Conservation (phyloP, 352 stramenopile genomes). For the Globisporangium middletonii region DNA sequence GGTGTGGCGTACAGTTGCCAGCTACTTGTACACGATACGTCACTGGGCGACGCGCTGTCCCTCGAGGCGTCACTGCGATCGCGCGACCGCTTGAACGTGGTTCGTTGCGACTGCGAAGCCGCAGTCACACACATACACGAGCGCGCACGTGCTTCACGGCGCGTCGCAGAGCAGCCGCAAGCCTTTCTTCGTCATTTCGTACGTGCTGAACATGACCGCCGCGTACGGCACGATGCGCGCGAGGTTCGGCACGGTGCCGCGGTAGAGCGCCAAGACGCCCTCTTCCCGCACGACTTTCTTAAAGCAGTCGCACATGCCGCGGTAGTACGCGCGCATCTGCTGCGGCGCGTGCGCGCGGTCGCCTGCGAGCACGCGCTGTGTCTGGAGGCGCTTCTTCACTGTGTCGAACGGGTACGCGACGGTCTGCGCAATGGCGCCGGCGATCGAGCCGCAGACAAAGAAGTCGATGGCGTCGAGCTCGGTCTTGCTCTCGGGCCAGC, state of each 20-base stretch:
- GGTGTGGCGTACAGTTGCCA: no score
- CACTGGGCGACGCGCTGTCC: no score
- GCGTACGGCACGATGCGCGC: constrained; percentile 75
- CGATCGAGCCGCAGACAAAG: constrained; percentile 69
- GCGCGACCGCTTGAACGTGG: not conserved
- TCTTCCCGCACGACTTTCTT: constrained; percentile 63
- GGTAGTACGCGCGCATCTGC: constrained; percentile 29
- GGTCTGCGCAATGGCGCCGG: constrained; percentile 71
- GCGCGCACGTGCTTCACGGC: not conserved
- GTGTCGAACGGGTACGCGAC: constrained; percentile 83
- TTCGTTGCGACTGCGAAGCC: not conserved
- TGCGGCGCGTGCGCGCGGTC: not conserved
- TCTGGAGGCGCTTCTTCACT: constrained; percentile 80
- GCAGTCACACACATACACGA: constrained; percentile 1
- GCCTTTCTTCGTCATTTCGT: constrained; percentile 72
- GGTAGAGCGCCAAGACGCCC: constrained; percentile 61
- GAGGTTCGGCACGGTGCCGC: constrained; percentile 72
- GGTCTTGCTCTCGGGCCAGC: constrained; percentile 56
- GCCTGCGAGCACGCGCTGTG: constrained; percentile 14
- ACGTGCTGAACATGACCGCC: constrained; percentile 81
- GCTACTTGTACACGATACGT: no score
- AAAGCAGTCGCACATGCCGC: constrained; percentile 75
- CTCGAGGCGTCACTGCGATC: no score
- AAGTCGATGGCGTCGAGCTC: constrained; percentile 72
- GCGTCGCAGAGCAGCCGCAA: constrained; percentile 27